These are phyloP conservation scores for Pseudonectria foliicola DNA, from an alignment of 2,329 filamentous ascomycete genomes.

Conservation along the genomic window DNA sequence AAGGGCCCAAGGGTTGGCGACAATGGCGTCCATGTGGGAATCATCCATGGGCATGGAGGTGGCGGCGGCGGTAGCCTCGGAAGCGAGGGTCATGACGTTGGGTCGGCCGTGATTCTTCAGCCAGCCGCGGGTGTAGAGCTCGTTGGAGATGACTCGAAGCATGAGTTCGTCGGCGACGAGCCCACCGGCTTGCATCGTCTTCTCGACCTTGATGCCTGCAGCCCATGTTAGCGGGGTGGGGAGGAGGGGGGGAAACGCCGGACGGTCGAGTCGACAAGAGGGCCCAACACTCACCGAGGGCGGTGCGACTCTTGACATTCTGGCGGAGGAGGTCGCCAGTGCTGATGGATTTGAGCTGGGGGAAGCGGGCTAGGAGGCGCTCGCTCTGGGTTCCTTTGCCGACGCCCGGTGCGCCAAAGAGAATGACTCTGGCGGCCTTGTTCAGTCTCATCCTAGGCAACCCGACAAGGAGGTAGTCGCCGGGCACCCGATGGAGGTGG, in stretches of 20 bases:
- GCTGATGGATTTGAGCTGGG: conserved; percentile 83
- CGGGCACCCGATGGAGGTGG: not conserved
- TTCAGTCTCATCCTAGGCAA: conserved; percentile 54
- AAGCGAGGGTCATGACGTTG: conserved; percentile 46
- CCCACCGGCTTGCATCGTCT: conserved; percentile 76
- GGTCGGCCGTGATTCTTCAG: conserved; percentile 45
- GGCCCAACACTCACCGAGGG: conserved; percentile 73
- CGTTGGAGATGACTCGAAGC: conserved; percentile 83
- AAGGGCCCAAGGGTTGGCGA: conserved; percentile 31
- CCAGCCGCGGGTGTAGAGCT: conserved; percentile 82
- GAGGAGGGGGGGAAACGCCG: too few species aligned
- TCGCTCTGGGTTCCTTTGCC: conserved; percentile 96
- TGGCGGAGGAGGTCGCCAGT: conserved; percentile 87
- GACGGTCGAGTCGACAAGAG: too few species aligned
- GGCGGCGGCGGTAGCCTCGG: conserved; percentile 32
- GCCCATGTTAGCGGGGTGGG: conserved; percentile 2
- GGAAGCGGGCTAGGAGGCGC: conserved; percentile 77
- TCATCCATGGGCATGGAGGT: conserved; percentile 27
- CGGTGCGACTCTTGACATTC: conserved; percentile 84
- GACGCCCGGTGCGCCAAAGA: conserved; percentile 92
- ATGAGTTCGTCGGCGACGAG: conserved; percentile 93
- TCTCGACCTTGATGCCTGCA: conserved; percentile 82
- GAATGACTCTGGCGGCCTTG: conserved; percentile 83
- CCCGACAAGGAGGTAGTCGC: conserved; percentile 14
- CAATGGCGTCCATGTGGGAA: conserved; percentile 31